phyloP scores from a whole-genome alignment of 1,284 basidiomycete genomes.

The Stereum hirsutum region DNA sequence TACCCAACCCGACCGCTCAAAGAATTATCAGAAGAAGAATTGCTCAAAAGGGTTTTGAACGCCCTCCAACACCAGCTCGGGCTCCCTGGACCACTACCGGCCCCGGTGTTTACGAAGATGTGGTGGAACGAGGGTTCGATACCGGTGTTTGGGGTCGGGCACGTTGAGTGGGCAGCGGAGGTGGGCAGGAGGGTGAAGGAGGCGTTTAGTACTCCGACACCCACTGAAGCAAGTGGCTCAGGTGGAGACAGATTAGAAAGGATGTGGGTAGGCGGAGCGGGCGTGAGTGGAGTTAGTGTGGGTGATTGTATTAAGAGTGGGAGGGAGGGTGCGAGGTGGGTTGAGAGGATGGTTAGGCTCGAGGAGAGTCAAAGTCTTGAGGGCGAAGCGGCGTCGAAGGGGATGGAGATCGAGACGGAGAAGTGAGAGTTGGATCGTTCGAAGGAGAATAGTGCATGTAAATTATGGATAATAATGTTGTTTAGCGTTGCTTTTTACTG shows the following conservation, averaged over 20 bases:
- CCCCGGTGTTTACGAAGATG: conserved; percentile 48
- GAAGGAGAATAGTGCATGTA: too few relatives aligned
- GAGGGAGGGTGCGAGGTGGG: conserved; percentile 35
- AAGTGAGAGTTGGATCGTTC: too few relatives aligned
- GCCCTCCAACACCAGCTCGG: conserved; percentile 16
- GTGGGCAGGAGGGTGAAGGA: conserved; percentile 37
- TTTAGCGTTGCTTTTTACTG: too few relatives aligned
- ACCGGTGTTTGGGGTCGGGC: conserved; percentile 73
- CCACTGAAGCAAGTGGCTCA: background rate
- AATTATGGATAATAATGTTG: too few relatives aligned
- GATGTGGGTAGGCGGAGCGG: conserved; percentile 77
- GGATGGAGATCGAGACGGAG: too few relatives aligned
- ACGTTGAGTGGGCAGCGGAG: conserved; percentile 60
- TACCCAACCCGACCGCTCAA: conserved; percentile 31
- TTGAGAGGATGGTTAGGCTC: too few relatives aligned
- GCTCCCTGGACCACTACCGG: background rate
- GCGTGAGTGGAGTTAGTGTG: conserved; percentile 84
- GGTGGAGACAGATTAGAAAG: conserved; percentile 33
- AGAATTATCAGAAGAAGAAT: conserved; percentile 20
- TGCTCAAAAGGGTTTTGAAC: conserved; percentile 44
- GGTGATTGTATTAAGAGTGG: conserved; percentile 83
- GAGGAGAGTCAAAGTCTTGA: too few relatives aligned
- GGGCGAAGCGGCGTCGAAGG: too few relatives aligned
- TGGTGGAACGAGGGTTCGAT: conserved; percentile 70
- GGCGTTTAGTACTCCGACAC: conserved; percentile 42